Conservation (phyloP, 371 early-diverging fungal species). For the Syncephalis plumigaleata region DNA sequence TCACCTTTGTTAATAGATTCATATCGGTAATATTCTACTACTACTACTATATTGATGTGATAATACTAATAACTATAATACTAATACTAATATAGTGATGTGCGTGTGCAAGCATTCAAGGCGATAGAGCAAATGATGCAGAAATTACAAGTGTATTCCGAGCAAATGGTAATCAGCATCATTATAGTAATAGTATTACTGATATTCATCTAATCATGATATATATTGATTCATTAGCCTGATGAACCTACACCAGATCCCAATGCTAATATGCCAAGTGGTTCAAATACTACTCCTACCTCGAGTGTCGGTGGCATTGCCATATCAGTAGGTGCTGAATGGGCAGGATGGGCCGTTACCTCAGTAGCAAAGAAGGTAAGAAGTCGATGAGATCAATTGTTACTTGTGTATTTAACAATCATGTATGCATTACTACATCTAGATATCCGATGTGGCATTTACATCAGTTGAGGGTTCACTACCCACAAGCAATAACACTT, state of each 20-base stretch:
- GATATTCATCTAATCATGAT: not conserved
- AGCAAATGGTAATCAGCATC: constrained; percentile 35
- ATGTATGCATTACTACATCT: constrained; percentile 13
- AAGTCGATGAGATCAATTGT: not conserved
- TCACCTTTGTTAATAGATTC: constrained; percentile 63
- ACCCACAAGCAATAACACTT: not conserved
- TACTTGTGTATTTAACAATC: not conserved
- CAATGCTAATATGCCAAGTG: constrained; percentile 1
- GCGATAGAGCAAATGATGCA: constrained; percentile 41
- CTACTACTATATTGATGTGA: not conserved
- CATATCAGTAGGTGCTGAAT: constrained; percentile 11
- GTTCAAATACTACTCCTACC: not conserved
- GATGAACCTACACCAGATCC: constrained; percentile 10
- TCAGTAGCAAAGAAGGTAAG: constrained; percentile 26
- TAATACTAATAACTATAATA: not conserved
- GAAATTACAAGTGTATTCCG: constrained; percentile 42
- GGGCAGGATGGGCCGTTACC: constrained; percentile 65
- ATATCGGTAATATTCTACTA: constrained; percentile 46
- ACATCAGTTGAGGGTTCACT: not conserved
- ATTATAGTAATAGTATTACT: not conserved
- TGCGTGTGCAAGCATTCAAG: constrained; percentile 68
- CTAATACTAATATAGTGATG: constrained; percentile 19
- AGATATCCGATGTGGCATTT: not conserved
- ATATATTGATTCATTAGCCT: constrained; percentile 4
- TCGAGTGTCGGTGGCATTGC: not conserved